Conservation (phyloP, 2,329 filamentous ascomycete genomes). For the Xylaria sp. region DNA sequence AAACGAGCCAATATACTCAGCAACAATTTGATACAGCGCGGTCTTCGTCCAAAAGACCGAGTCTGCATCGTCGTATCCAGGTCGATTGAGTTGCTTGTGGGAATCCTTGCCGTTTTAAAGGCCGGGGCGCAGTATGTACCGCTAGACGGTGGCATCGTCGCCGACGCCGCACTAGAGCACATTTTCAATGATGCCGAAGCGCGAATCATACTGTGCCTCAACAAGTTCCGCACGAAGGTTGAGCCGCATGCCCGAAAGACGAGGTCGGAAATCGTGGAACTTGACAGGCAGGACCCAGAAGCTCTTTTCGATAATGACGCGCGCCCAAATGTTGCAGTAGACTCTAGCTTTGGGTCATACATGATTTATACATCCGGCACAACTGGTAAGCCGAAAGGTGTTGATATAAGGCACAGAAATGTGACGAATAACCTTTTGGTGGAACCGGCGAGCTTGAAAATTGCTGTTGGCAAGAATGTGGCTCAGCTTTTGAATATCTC, state of each 20-base stretch:
- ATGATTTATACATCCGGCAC: constrained; percentile 64
- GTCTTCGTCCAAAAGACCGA: constrained; percentile 57
- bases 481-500: constrained; percentile 67
- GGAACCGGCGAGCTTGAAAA: constrained; percentile 61
- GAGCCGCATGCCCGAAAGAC: constrained; percentile 45
- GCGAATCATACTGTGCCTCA: constrained; percentile 59
- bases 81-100: constrained; percentile 66
- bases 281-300: constrained; percentile 24
- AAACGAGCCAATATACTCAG: constrained; percentile 55
- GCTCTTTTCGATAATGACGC: constrained; percentile 25
- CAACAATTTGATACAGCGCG: constrained; percentile 51
- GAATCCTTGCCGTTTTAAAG: constrained; percentile 65
- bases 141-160: constrained; percentile 64
- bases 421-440: constrained; percentile 61
- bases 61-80: constrained; percentile 66
- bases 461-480: constrained; percentile 61
- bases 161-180: constrained; percentile 59
- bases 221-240: constrained; percentile 36
- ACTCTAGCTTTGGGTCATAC: constrained; percentile 41
- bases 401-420: constrained; percentile 66
- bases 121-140: constrained; percentile 69
- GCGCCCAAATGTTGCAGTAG: constrained; percentile 31
- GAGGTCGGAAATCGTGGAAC: constrained; percentile 38
- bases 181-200: constrained; percentile 60
- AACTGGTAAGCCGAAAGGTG: constrained; percentile 67